Evolutionary conservation across 257 asterid genomes (phyloP).

Genomic region (Nicotiana paniculata): DNA sequence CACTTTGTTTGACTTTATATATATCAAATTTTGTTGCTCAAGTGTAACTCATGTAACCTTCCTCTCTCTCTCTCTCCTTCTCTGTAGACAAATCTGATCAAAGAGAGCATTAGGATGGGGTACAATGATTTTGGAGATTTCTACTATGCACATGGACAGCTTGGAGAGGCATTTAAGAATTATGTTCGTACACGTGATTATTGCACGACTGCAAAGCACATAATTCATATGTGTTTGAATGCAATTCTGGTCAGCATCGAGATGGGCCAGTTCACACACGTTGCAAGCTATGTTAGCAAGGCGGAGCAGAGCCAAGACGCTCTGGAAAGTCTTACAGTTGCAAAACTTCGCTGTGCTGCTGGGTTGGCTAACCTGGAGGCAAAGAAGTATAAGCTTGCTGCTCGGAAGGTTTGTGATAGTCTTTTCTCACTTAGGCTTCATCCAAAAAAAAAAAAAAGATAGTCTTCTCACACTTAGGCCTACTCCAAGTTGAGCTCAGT

Average conservation of each 20-base stretch:
- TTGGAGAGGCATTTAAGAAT: conserved; percentile 86
- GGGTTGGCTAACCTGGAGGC: conserved; percentile 86
- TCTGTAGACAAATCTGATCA: conserved; percentile 87
- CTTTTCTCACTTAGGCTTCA: not conserved
- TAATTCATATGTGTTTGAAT: conserved; percentile 77
- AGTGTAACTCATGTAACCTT: not conserved
- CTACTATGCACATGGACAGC: conserved; percentile 77
- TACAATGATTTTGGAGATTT: conserved; percentile 97
- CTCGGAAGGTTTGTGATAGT: conserved; percentile 69
- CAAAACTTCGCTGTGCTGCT: conserved; percentile 80
- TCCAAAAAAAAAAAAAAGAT: too few relatives aligned
- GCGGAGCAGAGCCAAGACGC: conserved; percentile 82
- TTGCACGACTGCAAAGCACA: conserved; percentile 87
- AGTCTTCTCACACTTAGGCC: not conserved
- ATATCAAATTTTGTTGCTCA: not conserved
- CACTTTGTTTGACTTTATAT: not conserved
- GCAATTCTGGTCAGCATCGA: conserved; percentile 92
- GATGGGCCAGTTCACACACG: conserved; percentile 96
- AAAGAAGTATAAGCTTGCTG: conserved; percentile 87
- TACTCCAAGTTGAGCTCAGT: not conserved
- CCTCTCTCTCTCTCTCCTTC: not conserved
- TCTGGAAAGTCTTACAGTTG: conserved; percentile 54
- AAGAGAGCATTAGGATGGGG: conserved; percentile 98
- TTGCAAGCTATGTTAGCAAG: conserved; percentile 77
- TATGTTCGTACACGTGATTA: conserved; percentile 95